A percentile compares a stretch with the other conserved stretches of the same genome.
These are phyloP conservation scores for Mycena sanguinolenta DNA, from an alignment of 768 basidiomycete species.

Conservation along the genomic window DNA sequence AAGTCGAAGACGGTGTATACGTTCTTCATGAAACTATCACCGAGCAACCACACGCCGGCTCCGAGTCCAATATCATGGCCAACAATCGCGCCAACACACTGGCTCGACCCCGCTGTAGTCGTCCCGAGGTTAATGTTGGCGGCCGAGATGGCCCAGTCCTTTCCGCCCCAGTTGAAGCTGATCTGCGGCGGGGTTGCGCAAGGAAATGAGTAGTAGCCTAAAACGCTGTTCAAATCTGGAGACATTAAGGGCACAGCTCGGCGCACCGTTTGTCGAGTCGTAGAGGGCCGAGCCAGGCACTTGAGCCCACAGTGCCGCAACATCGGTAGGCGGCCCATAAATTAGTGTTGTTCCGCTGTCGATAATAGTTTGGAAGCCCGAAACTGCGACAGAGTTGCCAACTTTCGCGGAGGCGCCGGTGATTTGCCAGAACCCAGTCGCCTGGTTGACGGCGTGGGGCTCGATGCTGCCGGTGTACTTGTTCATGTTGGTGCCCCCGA, in stretches of 20 bases:
- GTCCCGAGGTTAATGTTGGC: constrained; percentile 54
- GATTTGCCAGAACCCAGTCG: constrained; percentile 45
- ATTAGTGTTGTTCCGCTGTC: constrained; percentile 50
- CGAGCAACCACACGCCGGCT: constrained; percentile 50
- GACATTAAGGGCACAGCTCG: background rate
- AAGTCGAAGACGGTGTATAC: constrained; percentile 60
- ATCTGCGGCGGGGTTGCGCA: constrained; percentile 45
- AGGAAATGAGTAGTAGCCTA: constrained; percentile 33
- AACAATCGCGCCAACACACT: constrained; percentile 65
- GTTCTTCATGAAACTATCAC: constrained; percentile 54
- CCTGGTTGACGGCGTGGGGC: constrained; percentile 41
- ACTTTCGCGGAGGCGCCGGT: constrained; percentile 32
- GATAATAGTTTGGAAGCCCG: constrained; percentile 42
- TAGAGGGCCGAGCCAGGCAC: constrained; percentile 18
- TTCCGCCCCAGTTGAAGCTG: constrained; percentile 53
- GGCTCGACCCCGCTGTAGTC: constrained; percentile 55
- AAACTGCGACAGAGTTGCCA: constrained; percentile 10
- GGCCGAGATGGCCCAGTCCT: constrained; percentile 58
- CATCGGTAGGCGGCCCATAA: constrained; percentile 39
- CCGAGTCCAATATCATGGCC: constrained; percentile 50
- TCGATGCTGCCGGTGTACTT: constrained; percentile 60
- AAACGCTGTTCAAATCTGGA: background rate
- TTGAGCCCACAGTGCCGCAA: constrained; percentile 21
- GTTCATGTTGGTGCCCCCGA: constrained; percentile 62
- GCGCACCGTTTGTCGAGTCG: constrained; percentile 17